Percentiles rank a stretch among this genome's conserved stretches.
phyloP scores from a whole-genome alignment of 495 filamentous ascomycete genomes.

The Penicillium cataractarum region DNA sequence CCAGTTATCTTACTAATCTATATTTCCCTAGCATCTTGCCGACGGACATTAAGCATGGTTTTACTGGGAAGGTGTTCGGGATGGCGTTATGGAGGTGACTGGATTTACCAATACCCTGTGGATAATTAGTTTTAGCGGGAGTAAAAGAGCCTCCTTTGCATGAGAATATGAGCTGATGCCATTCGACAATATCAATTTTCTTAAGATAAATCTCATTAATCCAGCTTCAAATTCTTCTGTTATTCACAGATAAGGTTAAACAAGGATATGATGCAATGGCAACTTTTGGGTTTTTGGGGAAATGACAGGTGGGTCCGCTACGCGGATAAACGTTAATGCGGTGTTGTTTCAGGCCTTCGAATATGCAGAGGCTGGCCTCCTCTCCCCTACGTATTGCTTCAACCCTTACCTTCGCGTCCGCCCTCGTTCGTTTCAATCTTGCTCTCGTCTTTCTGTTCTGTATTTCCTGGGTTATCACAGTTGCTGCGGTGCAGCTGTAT shows the following conservation, averaged over 20 bases:
- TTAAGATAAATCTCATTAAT: neutral
- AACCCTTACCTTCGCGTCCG: conserved; percentile 24
- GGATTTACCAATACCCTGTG: conserved; percentile 32
- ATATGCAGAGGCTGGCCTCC: conserved; percentile 20
- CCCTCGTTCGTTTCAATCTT: conserved; percentile 21
- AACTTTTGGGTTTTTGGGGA: conserved; percentile 2
- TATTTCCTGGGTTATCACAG: conserved; percentile 13
- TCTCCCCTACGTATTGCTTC: conserved; percentile 2
- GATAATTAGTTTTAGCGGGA: conserved; percentile 21
- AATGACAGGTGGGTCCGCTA: conserved; percentile 22
- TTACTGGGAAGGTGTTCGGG: conserved; percentile 24
- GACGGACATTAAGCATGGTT: conserved; percentile 43
- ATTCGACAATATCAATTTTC: neutral
- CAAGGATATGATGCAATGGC: conserved; percentile 28
- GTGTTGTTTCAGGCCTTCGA: conserved; percentile 22
- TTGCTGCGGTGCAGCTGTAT: conserved; percentile 18
- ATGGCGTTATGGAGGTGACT: conserved; percentile 26
- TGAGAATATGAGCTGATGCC: conserved; percentile 12
- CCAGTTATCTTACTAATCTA: conserved; percentile 23
- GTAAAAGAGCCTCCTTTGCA: neutral
- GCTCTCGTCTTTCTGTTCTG: conserved; percentile 8
- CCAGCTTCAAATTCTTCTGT: neutral
- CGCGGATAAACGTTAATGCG: conserved; percentile 23
- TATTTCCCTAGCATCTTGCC: conserved; percentile 49
- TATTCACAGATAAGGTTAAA: neutral